These are phyloP conservation scores for Leccinum subrobustum DNA, from an alignment of 1,284 basidiomycete species.

Conservation along the genomic window DNA sequence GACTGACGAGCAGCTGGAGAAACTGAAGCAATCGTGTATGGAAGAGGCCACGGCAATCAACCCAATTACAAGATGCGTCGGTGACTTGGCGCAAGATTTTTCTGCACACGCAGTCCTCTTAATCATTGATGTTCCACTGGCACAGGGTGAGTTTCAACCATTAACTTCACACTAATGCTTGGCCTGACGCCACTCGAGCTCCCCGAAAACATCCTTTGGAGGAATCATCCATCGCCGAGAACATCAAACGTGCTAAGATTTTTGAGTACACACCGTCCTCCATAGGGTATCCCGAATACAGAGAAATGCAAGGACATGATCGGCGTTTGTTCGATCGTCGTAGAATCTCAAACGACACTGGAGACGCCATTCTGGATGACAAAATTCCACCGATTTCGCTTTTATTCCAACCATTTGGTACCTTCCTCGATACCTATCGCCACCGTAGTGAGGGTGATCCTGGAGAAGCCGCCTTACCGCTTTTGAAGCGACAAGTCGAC, in stretches of 20 bases:
- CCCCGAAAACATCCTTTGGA: too few relatives aligned
- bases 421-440: background rate
- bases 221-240: too few relatives aligned
- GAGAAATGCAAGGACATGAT: background rate
- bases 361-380: background rate
- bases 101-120: background rate
- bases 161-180: background rate
- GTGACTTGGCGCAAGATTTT: background rate
- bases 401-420: background rate
- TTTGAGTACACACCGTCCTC: too few relatives aligned
- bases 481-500: background rate
- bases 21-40: too few relatives aligned
- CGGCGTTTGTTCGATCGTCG: background rate
- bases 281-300: background rate
- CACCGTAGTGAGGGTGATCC: background rate
- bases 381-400: background rate
- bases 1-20: too few relatives aligned
- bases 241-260: too few relatives aligned
- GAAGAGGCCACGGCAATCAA: too few relatives aligned
- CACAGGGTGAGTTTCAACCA: background rate
- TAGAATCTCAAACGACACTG: background rate
- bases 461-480: background rate
- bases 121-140: background rate
- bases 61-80: too few relatives aligned
- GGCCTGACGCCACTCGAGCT: too few relatives aligned